Conservation (phyloP, 2,329 filamentous ascomycete species). For the Penicillium sclerotigenum region DNA sequence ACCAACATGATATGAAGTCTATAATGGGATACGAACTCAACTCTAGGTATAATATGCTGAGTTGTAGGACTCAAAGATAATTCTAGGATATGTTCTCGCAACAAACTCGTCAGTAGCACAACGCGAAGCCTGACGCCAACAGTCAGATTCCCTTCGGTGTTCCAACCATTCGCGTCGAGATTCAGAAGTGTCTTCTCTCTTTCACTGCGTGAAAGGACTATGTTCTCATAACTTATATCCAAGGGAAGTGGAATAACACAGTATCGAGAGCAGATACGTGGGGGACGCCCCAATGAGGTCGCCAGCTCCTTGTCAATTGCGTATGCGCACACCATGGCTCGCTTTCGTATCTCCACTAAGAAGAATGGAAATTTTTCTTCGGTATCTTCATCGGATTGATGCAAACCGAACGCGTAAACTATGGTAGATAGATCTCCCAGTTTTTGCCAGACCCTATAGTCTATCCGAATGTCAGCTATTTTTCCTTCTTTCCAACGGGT, state of each 20-base stretch:
- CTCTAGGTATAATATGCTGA: background rate
- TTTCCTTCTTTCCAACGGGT: background rate
- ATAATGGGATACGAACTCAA: background rate
- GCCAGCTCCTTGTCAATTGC: conserved; percentile 46
- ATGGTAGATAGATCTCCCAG: conserved; percentile 45
- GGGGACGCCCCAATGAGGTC: conserved; percentile 48
- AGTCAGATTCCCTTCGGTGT: conserved; percentile 10
- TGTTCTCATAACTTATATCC: conserved; percentile 21
- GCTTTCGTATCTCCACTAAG: conserved; percentile 35
- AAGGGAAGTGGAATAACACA: conserved; percentile 27
- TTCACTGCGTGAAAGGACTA: conserved; percentile 13
- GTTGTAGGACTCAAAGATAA: background rate
- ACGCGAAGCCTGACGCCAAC: background rate
- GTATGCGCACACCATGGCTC: conserved; percentile 41
- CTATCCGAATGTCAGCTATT: conserved; percentile 18
- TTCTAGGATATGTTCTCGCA: background rate
- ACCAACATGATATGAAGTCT: background rate
- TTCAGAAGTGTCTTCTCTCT: conserved; percentile 10
- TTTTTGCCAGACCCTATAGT: conserved; percentile 44
- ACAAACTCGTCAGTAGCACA: background rate
- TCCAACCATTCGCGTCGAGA: conserved; percentile 25
- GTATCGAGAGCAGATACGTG: conserved; percentile 40
- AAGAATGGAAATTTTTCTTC: conserved; percentile 30
- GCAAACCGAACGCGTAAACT: conserved; percentile 45
- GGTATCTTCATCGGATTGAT: conserved; percentile 29